Evolutionary conservation across 306 rosid genomes (phyloP).

Genomic region (Trifolium subterraneum): DNA sequence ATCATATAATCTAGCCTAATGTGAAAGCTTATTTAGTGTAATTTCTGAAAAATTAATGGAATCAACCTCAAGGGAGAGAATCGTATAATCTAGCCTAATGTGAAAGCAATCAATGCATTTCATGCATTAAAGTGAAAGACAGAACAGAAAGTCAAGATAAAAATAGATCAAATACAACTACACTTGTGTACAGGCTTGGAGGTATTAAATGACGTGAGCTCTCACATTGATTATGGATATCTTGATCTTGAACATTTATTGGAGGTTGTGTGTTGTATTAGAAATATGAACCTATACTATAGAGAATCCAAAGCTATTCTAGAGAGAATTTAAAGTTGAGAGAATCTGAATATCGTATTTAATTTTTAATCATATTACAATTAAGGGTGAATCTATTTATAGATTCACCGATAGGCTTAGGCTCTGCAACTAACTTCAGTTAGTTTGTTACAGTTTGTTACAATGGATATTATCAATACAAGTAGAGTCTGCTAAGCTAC

Average conservation of each 20-base stretch:
- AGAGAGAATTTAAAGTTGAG: too few species aligned
- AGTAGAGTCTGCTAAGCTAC: too few species aligned
- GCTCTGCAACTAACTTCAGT: too few species aligned
- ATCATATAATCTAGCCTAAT: slow-evolving; percentile 26
- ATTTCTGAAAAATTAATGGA: background rate
- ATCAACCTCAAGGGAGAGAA: slow-evolving; percentile 13
- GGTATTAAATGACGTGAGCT: slow-evolving; percentile 18
- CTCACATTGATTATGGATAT: background rate
- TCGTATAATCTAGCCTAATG: slow-evolving; percentile 27
- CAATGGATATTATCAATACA: too few species aligned
- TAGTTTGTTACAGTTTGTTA: too few species aligned
- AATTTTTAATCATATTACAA: too few species aligned
- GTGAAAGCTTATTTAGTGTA: slow-evolving; percentile 15
- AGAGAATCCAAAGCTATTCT: too few species aligned
- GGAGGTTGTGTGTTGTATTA: background rate
- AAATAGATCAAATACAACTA: slow-evolving; percentile 12
- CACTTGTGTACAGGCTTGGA: slow-evolving; percentile 19
- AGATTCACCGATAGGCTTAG: too few species aligned
- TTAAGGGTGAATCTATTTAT: too few species aligned
- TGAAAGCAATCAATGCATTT: slow-evolving; percentile 20
- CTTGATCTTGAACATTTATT: background rate
- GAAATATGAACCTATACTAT: too few species aligned
- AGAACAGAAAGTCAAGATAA: slow-evolving; percentile 15
- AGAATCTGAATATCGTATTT: too few species aligned
- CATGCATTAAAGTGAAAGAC: slow-evolving; percentile 9